Evolutionary conservation across 345 rosid species (phyloP), one percentile per base, ranked within the genome.

Genomic region (Corchorus capsularis): DNA sequence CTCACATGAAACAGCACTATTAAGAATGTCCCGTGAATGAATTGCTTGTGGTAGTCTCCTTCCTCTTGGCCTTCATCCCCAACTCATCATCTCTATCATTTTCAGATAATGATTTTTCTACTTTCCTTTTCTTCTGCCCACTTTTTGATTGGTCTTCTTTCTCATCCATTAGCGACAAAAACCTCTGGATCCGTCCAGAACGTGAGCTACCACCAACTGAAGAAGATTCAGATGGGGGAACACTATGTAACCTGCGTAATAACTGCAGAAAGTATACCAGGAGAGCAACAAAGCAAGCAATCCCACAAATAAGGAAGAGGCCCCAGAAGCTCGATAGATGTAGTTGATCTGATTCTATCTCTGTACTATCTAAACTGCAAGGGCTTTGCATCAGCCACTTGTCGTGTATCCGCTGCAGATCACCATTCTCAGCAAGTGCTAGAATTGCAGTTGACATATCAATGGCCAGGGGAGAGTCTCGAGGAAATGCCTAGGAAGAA

Each of bases 381-480:
- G 86, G 50, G 74, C 89, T 88, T 76, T 80, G 80, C 86, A 80
- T 81, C 60, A 96, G 83, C 98, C 99, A 96, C 83, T 93, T 96
- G 85, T 95, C 98, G 62, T 93, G 99, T 80, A 96, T 96, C 74
- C 97, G 84, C 81, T 92, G 98, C 39, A 96, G 90, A 82, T 96
- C 98, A 15, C 99, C 99, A 15, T 80, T 93, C 90, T 93, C 98
- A 3, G 98, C 86, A 27, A 96, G 90, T 61, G 76, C 85, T 52
- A 96, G 86, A 78, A 93, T 93, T 45, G 98, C 97, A 20, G 91
- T 89, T 17, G 99, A 96, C 75, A 96, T 65, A 82, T 96, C 98
- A 4, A 92, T 76, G 0, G 99, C 92, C 75, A 96, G 78, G 19
- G 93, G 96, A 74, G 97, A 93, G 85, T 96, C 98, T 71, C 96